phyloP scores from a whole-genome alignment of 306 rosid species.

The Inga oerstediana region DNA sequence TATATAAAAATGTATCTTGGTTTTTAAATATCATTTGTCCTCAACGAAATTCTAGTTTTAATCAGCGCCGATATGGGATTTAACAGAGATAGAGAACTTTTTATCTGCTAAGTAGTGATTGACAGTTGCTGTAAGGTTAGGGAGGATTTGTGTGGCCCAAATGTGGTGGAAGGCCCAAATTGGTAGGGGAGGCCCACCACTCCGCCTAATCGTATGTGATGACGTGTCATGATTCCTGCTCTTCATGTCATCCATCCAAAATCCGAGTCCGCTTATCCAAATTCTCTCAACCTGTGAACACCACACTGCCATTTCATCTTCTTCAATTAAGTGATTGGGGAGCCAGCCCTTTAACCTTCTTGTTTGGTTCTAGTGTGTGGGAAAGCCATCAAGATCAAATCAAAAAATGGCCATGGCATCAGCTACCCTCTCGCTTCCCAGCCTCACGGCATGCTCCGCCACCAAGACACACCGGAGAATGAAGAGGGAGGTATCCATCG shows the following conservation, averaged over 20 bases:
- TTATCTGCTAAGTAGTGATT: not conserved
- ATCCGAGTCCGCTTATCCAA: not conserved
- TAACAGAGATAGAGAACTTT: not conserved
- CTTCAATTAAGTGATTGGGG: not conserved
- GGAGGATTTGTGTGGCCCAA: not conserved
- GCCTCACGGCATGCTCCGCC: not conserved
- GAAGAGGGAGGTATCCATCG: not conserved
- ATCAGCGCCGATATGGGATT: not conserved
- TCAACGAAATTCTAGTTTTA: not conserved
- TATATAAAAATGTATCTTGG: not conserved
- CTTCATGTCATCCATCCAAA: not conserved
- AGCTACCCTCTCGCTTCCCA: not conserved
- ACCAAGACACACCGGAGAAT: not conserved
- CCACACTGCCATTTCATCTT: not conserved
- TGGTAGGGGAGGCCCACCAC: not conserved
- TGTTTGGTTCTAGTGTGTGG: not conserved
- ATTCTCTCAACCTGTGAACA: not conserved
- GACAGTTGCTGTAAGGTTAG: not conserved
- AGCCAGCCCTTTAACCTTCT: not conserved
- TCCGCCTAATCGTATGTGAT: not conserved
- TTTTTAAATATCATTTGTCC: not conserved
- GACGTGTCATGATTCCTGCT: not conserved
- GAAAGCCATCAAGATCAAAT: not conserved
- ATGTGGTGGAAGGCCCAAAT: not conserved
- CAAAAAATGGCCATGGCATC: slow-evolving; percentile 24